Evolutionary conservation across 2,329 filamentous ascomycete genomes (phyloP).

Genomic region (Byssoonygena ceratinophila): DNA sequence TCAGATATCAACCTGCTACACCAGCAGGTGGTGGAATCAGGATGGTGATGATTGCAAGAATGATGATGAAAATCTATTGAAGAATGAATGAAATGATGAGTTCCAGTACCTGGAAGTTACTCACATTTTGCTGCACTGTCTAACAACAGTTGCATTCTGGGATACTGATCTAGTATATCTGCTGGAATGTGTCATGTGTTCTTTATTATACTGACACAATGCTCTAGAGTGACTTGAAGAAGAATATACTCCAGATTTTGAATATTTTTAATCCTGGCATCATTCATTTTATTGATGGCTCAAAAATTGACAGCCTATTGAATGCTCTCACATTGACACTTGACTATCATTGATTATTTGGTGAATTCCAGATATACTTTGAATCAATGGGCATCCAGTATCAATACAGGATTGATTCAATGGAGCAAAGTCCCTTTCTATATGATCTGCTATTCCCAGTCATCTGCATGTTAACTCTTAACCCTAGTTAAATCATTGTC

Average conservation of each 20-base stretch:
- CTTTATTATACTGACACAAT: not conserved
- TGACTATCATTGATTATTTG: slow-evolving; percentile 17
- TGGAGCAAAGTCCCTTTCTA: slow-evolving; percentile 16
- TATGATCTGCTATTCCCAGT: slow-evolving; percentile 19
- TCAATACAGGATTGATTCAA: slow-evolving; percentile 20
- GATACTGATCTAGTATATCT: slow-evolving; percentile 10
- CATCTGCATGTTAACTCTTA: slow-evolving; percentile 20
- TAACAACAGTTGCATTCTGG: slow-evolving; percentile 6
- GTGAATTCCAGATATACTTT: slow-evolving; percentile 20
- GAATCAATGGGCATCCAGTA: slow-evolving; percentile 13
- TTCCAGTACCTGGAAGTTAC: slow-evolving; percentile 11
- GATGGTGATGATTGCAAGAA: slow-evolving; percentile 5
- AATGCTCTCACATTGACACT: slow-evolving; percentile 19
- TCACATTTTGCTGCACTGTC: slow-evolving; percentile 10
- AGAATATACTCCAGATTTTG: slow-evolving; percentile 16
- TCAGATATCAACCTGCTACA: too few relatives aligned
- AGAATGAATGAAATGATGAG: slow-evolving; percentile 5
- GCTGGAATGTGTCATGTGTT: not conserved
- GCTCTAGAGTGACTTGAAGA: slow-evolving; percentile 11
- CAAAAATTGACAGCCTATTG: slow-evolving; percentile 18
- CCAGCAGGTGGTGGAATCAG: slow-evolving; percentile 11
- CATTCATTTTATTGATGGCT: slow-evolving; percentile 14
- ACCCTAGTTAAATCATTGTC: slow-evolving; percentile 24
- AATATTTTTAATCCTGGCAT: slow-evolving; percentile 18
- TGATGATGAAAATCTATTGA: slow-evolving; percentile 11